Base-by-base conservation (phyloP, 2,329 filamentous ascomycete genomes). In the Sporothrix brunneoviolacea region DNA sequence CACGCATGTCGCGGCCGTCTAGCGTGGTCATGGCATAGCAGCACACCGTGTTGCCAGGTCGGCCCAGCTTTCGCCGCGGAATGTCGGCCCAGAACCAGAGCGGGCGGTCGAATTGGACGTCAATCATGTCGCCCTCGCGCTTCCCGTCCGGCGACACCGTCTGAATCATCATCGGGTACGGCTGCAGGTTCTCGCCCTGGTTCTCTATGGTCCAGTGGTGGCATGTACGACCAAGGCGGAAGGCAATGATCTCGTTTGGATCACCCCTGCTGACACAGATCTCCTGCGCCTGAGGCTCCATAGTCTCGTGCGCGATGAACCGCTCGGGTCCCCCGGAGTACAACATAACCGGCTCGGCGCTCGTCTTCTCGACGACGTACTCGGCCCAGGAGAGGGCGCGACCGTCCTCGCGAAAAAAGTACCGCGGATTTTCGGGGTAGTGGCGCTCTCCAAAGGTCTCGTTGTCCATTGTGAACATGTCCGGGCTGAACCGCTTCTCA, bases 1-100 rank as follows among this genome's bases (percentile, higher is more conserved):
- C 77, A 21, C 74, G 66, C 21, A 68, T 74, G 47, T 76, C 71
- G 44, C 63, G 62, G 4, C 68, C 70, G 41, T 75, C 70, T 4
- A 79, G 53, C 21, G 61, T 53, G 61, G 68, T 10, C 62, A 95
- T 70, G 18, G 80, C 78, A 51, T 78, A 78, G 27, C 93, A 66
- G 57, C 75, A 76, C 6, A 91, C 69, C 48, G 75, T 79, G 66
- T 90, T 80, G 0, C 88, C 88, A 0, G 82, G 78, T 0, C 72
- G 72, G 1, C 88, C 88, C 18, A 94, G 68, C 51, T 83, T 77
- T 28, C 71, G 66, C 1, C 80, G 75, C 22, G 76, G 71, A 4
- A 96, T 77, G 66, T 96, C 91, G 2, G 82, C 68, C 82, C 88
- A 95, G 80, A 86, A 94, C 68, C 84, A 82, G 61, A 78, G 85